Evolutionary conservation across 2,329 filamentous ascomycete species (phyloP), one percentile per base, ranked within the genome.

Genomic region (Aspergillus novofumigatus): DNA sequence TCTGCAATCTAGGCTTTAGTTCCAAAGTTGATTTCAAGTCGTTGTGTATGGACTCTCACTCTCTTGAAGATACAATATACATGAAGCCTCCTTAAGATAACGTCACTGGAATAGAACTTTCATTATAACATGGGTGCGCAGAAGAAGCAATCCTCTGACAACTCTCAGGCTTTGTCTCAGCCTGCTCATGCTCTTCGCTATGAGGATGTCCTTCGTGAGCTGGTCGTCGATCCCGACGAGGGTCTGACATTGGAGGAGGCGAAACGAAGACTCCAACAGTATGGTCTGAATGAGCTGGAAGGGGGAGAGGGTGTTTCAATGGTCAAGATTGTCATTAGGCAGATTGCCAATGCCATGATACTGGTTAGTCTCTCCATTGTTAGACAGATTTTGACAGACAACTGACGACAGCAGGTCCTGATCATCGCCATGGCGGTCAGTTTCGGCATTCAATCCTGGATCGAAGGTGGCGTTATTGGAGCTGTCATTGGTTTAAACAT

Each of bases 361-460:
- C 70, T 89, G 71, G 86, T 86, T 70, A 67, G 70, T 70, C 25
- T 10, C 20, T 52, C 52, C 32, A 2, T 44, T 35, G 23, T 9
- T 9, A 2, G 41, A 1, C 28, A 32, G 28, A 20, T 11, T n/a
- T 1, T 11, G 17, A 1, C n/a, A 42, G 3, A 20, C 23, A 38
- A 14, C 54, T 57, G 47, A 51, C 21, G 23, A 64, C 55, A 74
- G 82, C 64, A 90, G 87, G 87, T 90, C 57, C 86, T 92, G 63
- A 82, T 91, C 66, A 86, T 90, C 68, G 89, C 89, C 64, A 90
- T 90, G 85, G 86, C 85, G 56, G 79, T 83, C 52, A 81, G 80
- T 67, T 82, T 81, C 65, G 83, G 81, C 35, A 81, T 84, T 25
- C 71, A 78, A 38, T 82, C 83, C 58, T 85, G 78, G 67, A 80